These are phyloP conservation scores for Neurospora discreta DNA, from an alignment of 495 filamentous ascomycete species.

Conservation along the genomic window DNA sequence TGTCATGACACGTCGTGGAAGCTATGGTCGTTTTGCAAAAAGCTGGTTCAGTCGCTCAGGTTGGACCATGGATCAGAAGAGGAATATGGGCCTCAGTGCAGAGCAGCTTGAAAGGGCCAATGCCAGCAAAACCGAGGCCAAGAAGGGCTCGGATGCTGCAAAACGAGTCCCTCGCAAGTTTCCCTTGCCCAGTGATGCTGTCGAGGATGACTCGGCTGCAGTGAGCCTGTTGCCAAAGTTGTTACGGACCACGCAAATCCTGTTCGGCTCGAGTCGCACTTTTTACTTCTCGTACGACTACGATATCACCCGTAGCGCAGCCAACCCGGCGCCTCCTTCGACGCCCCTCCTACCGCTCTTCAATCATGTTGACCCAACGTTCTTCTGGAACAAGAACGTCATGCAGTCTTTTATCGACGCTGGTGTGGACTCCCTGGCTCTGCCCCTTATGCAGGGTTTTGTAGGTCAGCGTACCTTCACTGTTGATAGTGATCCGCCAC, in stretches of 20 bases:
- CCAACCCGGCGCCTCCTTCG: conserved; percentile 26
- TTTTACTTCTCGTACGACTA: conserved; percentile 92
- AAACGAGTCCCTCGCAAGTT: conserved; percentile 11
- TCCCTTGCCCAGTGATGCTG: conserved; percentile 18
- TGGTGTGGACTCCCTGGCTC: conserved; percentile 51
- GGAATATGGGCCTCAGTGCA: conserved; percentile 45
- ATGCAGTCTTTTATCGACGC: conserved; percentile 61
- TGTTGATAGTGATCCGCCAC: conserved; percentile 39
- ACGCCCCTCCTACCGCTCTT: conserved; percentile 46
- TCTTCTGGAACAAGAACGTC: conserved; percentile 83
- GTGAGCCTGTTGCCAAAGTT: conserved; percentile 66
- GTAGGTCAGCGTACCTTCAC: conserved; percentile 79
- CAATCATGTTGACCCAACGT: conserved; percentile 64
- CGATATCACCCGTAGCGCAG: conserved; percentile 65
- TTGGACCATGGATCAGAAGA: conserved; percentile 51
- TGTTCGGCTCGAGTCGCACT: conserved; percentile 66
- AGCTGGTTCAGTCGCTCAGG: conserved; percentile 81
- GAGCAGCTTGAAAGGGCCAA: conserved; percentile 8
- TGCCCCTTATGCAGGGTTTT: conserved; percentile 91
- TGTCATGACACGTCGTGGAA: conserved; percentile 64
- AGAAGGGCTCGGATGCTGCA: conserved; percentile 4
- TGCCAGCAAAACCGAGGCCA: conserved; percentile 1
- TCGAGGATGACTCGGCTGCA: conserved; percentile 20
- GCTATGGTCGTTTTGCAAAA: conserved; percentile 78
- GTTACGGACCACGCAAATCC: conserved; percentile 65